Evolutionary conservation across 306 rosid species (phyloP).

Genomic region (Lotus japonicus): DNA sequence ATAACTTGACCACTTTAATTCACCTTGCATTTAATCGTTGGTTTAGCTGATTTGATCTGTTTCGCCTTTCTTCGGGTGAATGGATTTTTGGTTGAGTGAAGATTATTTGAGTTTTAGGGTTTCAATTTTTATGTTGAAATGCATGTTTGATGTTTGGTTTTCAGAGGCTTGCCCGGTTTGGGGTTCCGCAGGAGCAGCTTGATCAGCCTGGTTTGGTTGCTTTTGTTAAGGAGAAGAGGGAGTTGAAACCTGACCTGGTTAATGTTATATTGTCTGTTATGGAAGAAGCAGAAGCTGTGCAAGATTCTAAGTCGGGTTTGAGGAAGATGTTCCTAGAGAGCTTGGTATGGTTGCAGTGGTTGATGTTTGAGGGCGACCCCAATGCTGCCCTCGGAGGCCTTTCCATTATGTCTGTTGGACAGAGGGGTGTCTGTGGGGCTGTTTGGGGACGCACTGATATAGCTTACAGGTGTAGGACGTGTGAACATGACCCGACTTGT

Average conservation of each 20-base stretch:
- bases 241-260: constrained; percentile 48
- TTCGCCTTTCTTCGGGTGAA: neutral
- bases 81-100: neutral
- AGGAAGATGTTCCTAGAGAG: constrained; percentile 48
- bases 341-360: constrained; percentile 84
- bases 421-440: constrained; percentile 90
- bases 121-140: neutral
- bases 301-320: constrained; percentile 36
- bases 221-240: constrained; percentile 44
- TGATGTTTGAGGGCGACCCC: constrained; percentile 93
- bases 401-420: constrained; percentile 54
- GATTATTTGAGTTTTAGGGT: neutral
- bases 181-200: constrained; percentile 62
- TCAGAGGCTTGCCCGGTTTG: constrained; percentile 67
- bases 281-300: constrained; percentile 40
- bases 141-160: constrained; percentile 23
- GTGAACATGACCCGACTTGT: constrained; percentile 88
- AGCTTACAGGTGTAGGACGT: constrained; percentile 86
- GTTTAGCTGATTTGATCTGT: neutral
- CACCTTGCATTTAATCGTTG: neutral
- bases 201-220: constrained; percentile 55
- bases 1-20: neutral
- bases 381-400: constrained; percentile 38
- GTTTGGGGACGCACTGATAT: constrained; percentile 85
- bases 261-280: constrained; percentile 58